Percentiles rank a stretch among this genome's conserved stretches.
These are phyloP conservation scores for Geranium rotundifolium DNA, from an alignment of 345 rosid genomes.

Conservation along the genomic window DNA sequence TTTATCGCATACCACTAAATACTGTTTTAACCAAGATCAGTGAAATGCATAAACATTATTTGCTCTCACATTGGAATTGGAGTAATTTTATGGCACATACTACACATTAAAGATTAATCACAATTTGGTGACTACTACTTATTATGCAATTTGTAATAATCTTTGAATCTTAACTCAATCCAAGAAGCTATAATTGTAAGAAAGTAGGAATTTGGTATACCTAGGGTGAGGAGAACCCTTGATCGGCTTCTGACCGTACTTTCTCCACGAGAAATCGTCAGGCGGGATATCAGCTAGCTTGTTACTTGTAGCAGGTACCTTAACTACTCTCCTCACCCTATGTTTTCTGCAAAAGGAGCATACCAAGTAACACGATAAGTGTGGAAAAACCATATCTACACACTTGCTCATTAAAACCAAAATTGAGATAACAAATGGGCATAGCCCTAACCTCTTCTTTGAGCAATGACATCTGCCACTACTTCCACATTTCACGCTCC, in stretches of 20 bases:
- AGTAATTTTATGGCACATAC: too few species aligned
- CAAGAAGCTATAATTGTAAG: neutral
- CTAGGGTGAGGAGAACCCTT: constrained; percentile 85
- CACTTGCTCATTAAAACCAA: too few species aligned
- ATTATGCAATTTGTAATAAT: too few species aligned
- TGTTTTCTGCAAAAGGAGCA: constrained; percentile 41
- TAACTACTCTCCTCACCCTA: constrained; percentile 62
- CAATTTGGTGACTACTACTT: too few species aligned
- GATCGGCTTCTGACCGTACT: constrained; percentile 77
- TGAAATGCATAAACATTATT: too few species aligned
- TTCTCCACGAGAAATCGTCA: constrained; percentile 78
- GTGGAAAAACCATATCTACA: too few species aligned
- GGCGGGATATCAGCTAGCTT: constrained; percentile 83
- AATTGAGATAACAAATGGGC: too few species aligned
- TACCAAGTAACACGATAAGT: neutral
- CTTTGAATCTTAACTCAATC: too few species aligned
- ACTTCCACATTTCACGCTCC: constrained; percentile 57
- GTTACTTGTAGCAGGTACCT: constrained; percentile 73
- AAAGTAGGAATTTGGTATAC: constrained; percentile 19
- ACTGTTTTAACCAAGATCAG: too few species aligned
- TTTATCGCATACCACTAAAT: too few species aligned
- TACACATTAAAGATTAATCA: too few species aligned
- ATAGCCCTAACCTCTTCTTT: constrained; percentile 48
- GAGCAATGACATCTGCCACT: constrained; percentile 66
- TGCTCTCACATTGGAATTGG: too few species aligned